Evolutionary conservation across 768 basidiomycete species (phyloP), one percentile per base, ranked within the genome.

Genomic region (Kwoniella sp.): DNA sequence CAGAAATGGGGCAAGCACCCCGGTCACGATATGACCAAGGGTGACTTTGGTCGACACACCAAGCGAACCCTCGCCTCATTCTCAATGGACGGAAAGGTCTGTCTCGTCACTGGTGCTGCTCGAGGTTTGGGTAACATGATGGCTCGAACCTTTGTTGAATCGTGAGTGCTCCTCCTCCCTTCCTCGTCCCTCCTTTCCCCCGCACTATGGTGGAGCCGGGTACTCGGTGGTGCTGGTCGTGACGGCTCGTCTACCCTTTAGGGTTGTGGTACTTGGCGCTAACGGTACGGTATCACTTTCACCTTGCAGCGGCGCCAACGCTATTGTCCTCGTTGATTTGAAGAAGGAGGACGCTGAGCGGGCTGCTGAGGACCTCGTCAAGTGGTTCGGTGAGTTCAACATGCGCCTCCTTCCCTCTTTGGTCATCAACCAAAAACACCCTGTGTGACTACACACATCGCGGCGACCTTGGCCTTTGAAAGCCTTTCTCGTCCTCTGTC

Each of bases 71-170:
- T 94, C 37, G 85, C 88, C 10, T 84, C 85, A 26, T 89, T 95
- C 74, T 92, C 91, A 10, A 85, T 95, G 83, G 70, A 71, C 33
- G 75, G 68, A 17, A 74, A 95, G 88, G 92, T 92, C 58, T 91
- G 91, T 81, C 82, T 94, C 71, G 88, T 98, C 55, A 98, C 95
- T 40, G 95, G 95, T 50, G 95, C 88, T 58, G 95, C 93, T 13
- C 85, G 90, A 72, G 95, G 95, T 7, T 82, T 98, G 50, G 95
- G 95, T 7, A 85, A 89, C 68, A 88, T 92, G 79, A 92, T 97
- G 77, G 93, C 92, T 77, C 85, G 88, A 50, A 92, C 92, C 13
- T 93, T 97, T 80, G 73, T 93, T 68, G 87, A 90, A 80, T 90
- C 90, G 90, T 91, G 72, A 71, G 86, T 82, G 30, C 13, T 21